phyloP scores from a whole-genome alignment of 2,329 filamentous ascomycete species.

The Drechmeria coniospora region DNA sequence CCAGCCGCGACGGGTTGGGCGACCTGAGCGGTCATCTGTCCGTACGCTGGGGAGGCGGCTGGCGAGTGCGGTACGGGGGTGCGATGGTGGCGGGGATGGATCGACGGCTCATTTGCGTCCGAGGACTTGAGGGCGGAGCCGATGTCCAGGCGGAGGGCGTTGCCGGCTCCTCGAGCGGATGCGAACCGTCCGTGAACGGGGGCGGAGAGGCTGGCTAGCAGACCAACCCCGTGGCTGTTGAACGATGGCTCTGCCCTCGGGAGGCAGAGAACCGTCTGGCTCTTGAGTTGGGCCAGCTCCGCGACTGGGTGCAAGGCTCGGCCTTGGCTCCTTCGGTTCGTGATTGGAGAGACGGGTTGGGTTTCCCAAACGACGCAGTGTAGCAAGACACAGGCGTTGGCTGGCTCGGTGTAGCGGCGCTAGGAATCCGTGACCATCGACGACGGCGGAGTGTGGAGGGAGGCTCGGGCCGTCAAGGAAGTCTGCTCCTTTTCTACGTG shows the following conservation, averaged over 20 bases:
- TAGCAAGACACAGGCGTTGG: slow-evolving; percentile 5
- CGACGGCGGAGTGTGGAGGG: not conserved
- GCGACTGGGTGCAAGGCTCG: slow-evolving; percentile 12
- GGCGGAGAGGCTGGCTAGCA: slow-evolving; percentile 13
- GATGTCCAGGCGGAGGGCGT: slow-evolving; percentile 83
- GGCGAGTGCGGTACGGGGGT: slow-evolving; percentile 10
- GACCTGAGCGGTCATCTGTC: slow-evolving; percentile 12
- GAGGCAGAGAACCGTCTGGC: slow-evolving; percentile 24
- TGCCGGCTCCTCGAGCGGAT: slow-evolving; percentile 10
- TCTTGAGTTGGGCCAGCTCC: slow-evolving; percentile 27
- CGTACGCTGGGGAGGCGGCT: slow-evolving; percentile 5
- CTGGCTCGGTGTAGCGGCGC: slow-evolving; percentile 2
- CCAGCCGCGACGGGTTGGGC: slow-evolving; percentile 16
- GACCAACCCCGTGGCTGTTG: slow-evolving; percentile 13
- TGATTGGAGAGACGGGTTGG: slow-evolving; percentile 1
- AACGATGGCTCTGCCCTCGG: slow-evolving; percentile 23
- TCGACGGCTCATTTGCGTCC: slow-evolving; percentile 56
- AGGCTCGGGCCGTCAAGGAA: too few species aligned
- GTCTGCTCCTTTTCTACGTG: too few species aligned
- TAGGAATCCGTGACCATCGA: not conserved
- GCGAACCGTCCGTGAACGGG: slow-evolving; percentile 13
- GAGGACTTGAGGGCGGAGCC: slow-evolving; percentile 67
- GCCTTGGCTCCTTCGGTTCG: slow-evolving; percentile 2
- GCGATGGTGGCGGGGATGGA: slow-evolving; percentile 21
- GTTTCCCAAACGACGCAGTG: slow-evolving; percentile 7